phyloP scores from a whole-genome alignment of 176 grass and related monocot species.

The Carex parvula region DNA sequence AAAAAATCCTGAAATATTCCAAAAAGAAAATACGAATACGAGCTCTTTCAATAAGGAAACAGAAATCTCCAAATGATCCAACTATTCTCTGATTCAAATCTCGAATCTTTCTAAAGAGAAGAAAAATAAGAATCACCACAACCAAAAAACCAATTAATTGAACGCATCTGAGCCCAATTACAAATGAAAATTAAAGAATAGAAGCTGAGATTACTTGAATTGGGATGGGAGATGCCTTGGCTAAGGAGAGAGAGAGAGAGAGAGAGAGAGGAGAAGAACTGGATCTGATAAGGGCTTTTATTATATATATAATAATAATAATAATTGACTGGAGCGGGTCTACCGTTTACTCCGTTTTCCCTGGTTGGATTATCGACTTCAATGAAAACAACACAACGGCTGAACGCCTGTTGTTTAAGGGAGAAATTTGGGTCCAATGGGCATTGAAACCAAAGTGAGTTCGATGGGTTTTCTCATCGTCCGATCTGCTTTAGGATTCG shows the following conservation, averaged over 20 bases:
- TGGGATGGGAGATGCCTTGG: conserved; percentile 14
- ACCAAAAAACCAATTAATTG: background rate
- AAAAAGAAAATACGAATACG: background rate
- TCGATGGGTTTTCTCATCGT: too few relatives aligned
- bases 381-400: too few relatives aligned
- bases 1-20: background rate
- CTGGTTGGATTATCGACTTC: background rate
- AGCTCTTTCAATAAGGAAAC: background rate
- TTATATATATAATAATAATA: background rate
- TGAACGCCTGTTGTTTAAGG: too few relatives aligned
- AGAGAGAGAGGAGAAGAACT: background rate
- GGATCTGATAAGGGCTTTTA: conserved; percentile 5
- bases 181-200: background rate
- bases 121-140: background rate
- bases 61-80: background rate
- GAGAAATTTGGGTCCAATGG: too few relatives aligned
- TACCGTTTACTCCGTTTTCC: background rate
- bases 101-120: background rate
- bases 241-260: background rate
- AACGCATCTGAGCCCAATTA: background rate
- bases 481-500: too few relatives aligned
- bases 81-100: background rate
- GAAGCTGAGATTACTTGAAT: background rate
- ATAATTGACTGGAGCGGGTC: conserved; percentile 16
- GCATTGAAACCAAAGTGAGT: too few relatives aligned